Evolutionary conservation across 139 green algal genomes (phyloP).

Genomic region (Chlorella sp.): DNA sequence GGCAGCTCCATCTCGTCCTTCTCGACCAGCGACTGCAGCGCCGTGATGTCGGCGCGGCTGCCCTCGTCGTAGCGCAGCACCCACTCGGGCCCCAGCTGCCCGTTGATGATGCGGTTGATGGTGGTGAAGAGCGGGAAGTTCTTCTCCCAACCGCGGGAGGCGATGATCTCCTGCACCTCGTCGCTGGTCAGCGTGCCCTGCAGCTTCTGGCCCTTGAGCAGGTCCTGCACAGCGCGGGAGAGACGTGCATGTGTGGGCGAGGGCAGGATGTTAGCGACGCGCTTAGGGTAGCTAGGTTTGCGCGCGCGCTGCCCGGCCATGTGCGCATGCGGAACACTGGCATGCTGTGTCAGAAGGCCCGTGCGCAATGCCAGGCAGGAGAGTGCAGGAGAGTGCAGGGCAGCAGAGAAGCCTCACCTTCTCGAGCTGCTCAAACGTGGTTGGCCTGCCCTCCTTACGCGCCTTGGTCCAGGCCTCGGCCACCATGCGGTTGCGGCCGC

Average conservation of each 20-base stretch:
- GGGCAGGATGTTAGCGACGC: too few species aligned
- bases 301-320: too few species aligned
- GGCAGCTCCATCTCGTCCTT: too few species aligned
- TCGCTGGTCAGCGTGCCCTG: conserved; percentile 67
- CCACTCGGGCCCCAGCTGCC: conserved; percentile 20
- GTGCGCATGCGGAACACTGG: too few species aligned
- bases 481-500: neutral
- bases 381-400: too few species aligned
- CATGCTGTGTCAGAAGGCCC: too few species aligned
- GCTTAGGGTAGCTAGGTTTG: too few species aligned
- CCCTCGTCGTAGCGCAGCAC: conserved; percentile 45
- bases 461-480: neutral
- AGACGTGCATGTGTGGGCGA: too few species aligned
- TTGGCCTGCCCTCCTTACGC: neutral
- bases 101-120: conserved; percentile 56
- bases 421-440: neutral
- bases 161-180: conserved; percentile 65
- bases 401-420: too few species aligned
- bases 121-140: conserved; percentile 69
- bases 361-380: too few species aligned
- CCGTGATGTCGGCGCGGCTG: too few species aligned
- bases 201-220: conserved; percentile 76
- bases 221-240: conserved; percentile 13
- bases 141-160: conserved; percentile 37
- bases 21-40: too few species aligned